Evolutionary conservation across 2,329 filamentous ascomycete species (phyloP), one percentile per base, ranked within the genome.

Genomic region (Sclerotinia spermophila): DNA sequence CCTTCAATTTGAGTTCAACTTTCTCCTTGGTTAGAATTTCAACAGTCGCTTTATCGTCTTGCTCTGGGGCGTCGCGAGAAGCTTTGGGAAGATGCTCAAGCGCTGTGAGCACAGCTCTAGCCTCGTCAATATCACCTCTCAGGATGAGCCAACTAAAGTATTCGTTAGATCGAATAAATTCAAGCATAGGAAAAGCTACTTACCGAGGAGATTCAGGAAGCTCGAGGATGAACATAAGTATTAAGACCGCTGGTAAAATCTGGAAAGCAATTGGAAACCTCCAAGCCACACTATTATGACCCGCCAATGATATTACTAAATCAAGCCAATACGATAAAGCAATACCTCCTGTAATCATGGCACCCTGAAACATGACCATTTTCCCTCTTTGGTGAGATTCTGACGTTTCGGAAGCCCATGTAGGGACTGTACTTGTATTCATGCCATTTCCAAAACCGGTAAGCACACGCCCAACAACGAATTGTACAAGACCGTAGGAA

Each of bases 381-480:
- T 62, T 65, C 6, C 72, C 72, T 67, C 72, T 68, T 24, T 68
- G 53, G 42, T 72, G 67, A 3, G 72, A 68, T 27, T 59, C 68
- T 0, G 73, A 72, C 27, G 71, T 68, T 51, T 73, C 72, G 17
- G 61, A 69, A 64, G 71, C 71, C 70, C 70, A 73, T n/a, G 68
- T 70, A 24, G 72, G 72, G 2, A 84, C 81, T 24, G 81, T 82
- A 3, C 81, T 82, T 0, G 82, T 84, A 72, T 84, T 84, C 76
- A 84, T 83, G 77, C 92, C 92, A 76, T 94, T 91, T 84, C 92
- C 92, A 67, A 94, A 79, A 79, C 92, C 92, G 66, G 91, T 89
- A 76, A 94, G 83, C 71, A 94, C 82, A 85, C 92, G 91, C 78
- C 92, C 92, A 71, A 87, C 86, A 38, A 75, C 72, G 42, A 76